A percentile compares a stretch with the other conserved stretches of the same genome.
These are phyloP conservation scores for Coelastrella sp. DNA, from an alignment of 139 green algal genomes.

Conservation along the genomic window DNA sequence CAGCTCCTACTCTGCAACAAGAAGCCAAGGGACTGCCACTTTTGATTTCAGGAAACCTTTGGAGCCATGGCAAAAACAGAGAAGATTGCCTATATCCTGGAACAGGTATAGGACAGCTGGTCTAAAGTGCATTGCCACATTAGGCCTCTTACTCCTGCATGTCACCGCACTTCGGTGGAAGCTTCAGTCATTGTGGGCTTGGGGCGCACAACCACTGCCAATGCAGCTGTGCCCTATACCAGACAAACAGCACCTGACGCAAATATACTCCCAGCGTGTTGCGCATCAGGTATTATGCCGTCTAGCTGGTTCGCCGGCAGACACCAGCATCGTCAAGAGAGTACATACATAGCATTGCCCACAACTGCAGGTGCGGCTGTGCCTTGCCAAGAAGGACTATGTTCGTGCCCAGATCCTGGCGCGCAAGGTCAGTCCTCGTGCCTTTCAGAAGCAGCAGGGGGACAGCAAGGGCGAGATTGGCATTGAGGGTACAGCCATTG, in stretches of 20 bases:
- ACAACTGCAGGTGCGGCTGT: constrained; percentile 82
- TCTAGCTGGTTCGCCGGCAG: not conserved
- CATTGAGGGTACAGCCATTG: constrained; percentile 92
- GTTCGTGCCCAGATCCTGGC: constrained; percentile 92
- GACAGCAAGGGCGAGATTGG: constrained; percentile 87
- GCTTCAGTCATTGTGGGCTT: too few species aligned
- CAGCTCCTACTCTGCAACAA: not conserved
- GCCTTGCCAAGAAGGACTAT: constrained; percentile 94
- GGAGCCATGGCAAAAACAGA: constrained; percentile 98
- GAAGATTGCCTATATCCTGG: constrained; percentile 99
- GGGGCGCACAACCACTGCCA: too few species aligned
- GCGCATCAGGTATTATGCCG: not conserved
- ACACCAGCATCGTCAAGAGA: not conserved
- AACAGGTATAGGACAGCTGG: constrained; percentile 79
- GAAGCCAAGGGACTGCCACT: too few species aligned
- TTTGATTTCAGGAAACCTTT: constrained; percentile 90
- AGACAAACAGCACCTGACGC: too few species aligned
- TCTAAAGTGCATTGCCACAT: too few species aligned
- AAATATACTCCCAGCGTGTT: too few species aligned
- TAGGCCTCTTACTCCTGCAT: too few species aligned
- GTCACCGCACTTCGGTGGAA: too few species aligned
- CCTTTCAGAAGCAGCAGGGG: constrained; percentile 85
- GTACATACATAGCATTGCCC: not conserved
- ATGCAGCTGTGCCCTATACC: too few species aligned
- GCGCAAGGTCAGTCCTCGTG: constrained; percentile 91